phyloP scores from a whole-genome alignment of 208 protist genomes.

The Tritrichomonas foetus region DNA sequence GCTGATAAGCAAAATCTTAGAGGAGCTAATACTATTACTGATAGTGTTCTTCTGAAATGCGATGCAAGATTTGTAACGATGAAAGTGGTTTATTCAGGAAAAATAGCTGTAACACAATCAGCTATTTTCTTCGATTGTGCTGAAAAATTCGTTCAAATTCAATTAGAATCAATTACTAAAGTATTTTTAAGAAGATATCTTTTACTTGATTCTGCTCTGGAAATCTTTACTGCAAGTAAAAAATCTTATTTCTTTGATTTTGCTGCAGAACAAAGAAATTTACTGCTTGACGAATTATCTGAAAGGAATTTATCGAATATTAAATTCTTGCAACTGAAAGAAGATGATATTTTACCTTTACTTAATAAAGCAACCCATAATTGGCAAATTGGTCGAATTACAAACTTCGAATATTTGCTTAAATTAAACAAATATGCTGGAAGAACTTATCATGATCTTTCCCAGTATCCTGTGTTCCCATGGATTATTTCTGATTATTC shows the following conservation, averaged over 20 bases:
- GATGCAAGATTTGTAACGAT: not conserved
- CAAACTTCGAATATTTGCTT: not conserved
- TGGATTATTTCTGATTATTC: slow-evolving; percentile 34
- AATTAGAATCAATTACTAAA: not conserved
- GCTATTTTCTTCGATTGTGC: not conserved
- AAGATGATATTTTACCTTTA: not conserved
- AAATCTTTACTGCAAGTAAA: not conserved
- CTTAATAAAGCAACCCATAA: not conserved
- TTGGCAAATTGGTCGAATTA: not conserved
- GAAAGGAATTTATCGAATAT: not conserved
- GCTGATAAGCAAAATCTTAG: not conserved
- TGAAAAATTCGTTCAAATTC: not conserved
- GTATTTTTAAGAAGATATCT: not conserved
- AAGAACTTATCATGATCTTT: not conserved
- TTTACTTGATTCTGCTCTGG: not conserved
- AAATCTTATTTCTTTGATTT: slow-evolving; percentile 35
- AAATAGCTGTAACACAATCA: not conserved
- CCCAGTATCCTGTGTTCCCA: not conserved
- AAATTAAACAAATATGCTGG: not conserved
- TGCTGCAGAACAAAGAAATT: no score
- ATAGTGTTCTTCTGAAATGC: not conserved
- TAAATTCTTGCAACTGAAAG: not conserved
- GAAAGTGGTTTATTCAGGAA: not conserved
- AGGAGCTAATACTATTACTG: not conserved
- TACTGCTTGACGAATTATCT: not conserved